Conservation (phyloP, 345 rosid species). For the Gossypioides kirkii region DNA sequence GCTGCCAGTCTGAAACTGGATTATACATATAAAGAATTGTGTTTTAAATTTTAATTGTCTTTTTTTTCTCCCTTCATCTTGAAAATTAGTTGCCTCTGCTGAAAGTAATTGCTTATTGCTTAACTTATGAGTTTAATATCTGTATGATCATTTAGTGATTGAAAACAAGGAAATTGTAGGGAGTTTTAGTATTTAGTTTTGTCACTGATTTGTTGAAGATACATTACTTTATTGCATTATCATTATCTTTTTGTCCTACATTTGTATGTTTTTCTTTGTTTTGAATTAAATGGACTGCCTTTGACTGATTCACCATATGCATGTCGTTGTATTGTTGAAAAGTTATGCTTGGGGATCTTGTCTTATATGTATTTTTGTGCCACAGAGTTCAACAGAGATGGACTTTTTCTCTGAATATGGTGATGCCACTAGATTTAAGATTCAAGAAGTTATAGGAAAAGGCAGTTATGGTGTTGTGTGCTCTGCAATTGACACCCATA, state of each 20-base stretch:
- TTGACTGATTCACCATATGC: background rate
- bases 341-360: background rate
- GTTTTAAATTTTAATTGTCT: background rate
- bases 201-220: background rate
- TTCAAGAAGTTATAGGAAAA: constrained; percentile 93
- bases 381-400: constrained; percentile 72
- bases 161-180: background rate
- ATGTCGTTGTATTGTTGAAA: background rate
- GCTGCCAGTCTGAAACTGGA: background rate
- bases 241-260: background rate
- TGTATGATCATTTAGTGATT: background rate
- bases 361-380: constrained; percentile 13
- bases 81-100: background rate
- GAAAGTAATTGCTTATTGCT: background rate
- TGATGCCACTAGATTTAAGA: constrained; percentile 77
- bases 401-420: constrained; percentile 95
- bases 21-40: background rate
- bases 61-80: background rate
- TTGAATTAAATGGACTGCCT: background rate
- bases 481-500: constrained; percentile 85
- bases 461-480: constrained; percentile 95
- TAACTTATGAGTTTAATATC: background rate
- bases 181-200: constrained; percentile 1
- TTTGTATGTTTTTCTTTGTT: background rate
- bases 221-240: background rate